Conservation (phyloP, 2,329 filamentous ascomycete genomes). For the Venturia aucupariae region DNA sequence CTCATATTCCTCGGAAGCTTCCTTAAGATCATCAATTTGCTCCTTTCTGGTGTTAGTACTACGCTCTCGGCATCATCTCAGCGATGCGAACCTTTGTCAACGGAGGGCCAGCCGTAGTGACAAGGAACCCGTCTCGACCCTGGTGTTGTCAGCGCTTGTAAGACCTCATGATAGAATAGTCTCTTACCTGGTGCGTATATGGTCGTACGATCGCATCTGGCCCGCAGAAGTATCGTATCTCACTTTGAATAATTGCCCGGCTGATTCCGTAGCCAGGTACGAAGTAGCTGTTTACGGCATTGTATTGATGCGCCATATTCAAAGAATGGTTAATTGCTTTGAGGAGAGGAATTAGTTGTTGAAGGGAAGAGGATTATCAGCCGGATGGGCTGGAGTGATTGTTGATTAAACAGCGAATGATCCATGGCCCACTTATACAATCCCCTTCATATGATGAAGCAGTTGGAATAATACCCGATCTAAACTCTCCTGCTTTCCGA, state of each 20-base stretch:
- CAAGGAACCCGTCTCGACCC: constrained; percentile 34
- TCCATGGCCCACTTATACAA: constrained; percentile 1
- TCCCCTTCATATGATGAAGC: neutral
- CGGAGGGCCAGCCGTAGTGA: constrained; percentile 31
- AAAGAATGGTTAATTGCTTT: neutral
- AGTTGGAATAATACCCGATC: neutral
- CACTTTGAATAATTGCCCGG: constrained; percentile 34
- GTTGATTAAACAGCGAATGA: neutral
- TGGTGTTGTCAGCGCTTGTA: constrained; percentile 16
- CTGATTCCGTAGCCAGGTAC: constrained; percentile 35
- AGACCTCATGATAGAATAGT: neutral
- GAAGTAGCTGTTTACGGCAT: constrained; percentile 29
- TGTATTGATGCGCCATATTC: constrained; percentile 3
- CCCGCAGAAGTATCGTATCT: constrained; percentile 35
- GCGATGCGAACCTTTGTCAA: constrained; percentile 30
- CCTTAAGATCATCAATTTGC: constrained; percentile 34
- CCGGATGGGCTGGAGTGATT: neutral
- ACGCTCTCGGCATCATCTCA: neutral
- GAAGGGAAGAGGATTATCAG: neutral
- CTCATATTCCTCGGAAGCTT: constrained; percentile 32
- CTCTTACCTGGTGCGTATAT: constrained; percentile 32
- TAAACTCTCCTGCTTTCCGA: neutral
- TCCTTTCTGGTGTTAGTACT: constrained; percentile 21
- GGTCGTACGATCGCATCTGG: constrained; percentile 34
- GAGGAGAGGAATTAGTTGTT: neutral